Evolutionary conservation across 345 rosid genomes (phyloP).

Genomic region (Salix caprea): DNA sequence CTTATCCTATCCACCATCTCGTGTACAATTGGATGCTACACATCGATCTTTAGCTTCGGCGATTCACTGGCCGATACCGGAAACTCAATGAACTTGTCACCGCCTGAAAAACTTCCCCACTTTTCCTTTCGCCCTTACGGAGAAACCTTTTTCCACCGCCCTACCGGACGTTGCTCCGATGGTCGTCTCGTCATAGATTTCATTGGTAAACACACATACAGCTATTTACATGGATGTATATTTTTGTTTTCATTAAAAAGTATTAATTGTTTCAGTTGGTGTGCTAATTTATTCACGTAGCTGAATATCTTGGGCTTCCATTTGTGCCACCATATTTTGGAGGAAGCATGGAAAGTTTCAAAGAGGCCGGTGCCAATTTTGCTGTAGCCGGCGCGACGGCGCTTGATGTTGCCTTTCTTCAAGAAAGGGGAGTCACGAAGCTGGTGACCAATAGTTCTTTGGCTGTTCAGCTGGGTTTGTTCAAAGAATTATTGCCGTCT

Average conservation of each 20-base stretch:
- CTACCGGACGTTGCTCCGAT: slow-evolving; percentile 47
- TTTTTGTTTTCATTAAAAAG: too few species aligned
- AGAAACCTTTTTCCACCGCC: slow-evolving; percentile 37
- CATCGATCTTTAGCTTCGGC: slow-evolving; percentile 54
- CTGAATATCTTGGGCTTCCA: slow-evolving; percentile 38
- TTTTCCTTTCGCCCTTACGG: slow-evolving; percentile 42
- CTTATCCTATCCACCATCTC: not conserved
- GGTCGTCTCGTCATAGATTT: slow-evolving; percentile 56
- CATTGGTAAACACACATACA: slow-evolving; percentile 24
- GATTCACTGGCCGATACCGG: slow-evolving; percentile 58
- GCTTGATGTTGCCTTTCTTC: slow-evolving; percentile 25
- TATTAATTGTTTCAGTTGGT: not conserved
- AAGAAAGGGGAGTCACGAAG: slow-evolving; percentile 27
- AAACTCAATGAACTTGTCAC: slow-evolving; percentile 20
- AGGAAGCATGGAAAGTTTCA: slow-evolving; percentile 16
- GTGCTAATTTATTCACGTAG: slow-evolving; percentile 8
- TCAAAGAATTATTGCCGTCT: slow-evolving; percentile 39
- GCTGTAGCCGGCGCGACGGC: slow-evolving; percentile 55
- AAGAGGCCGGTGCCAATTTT: slow-evolving; percentile 42
- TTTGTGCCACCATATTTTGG: slow-evolving; percentile 37
- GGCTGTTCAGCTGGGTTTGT: slow-evolving; percentile 32
- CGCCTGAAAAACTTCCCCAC: slow-evolving; percentile 12
- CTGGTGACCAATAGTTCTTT: slow-evolving; percentile 29
- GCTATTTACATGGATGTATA: not conserved
- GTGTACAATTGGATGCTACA: not conserved